Evolutionary conservation across 495 filamentous ascomycete species (phyloP), one percentile per base, ranked within the genome.

Genomic region (Hypoxylon perforatum): DNA sequence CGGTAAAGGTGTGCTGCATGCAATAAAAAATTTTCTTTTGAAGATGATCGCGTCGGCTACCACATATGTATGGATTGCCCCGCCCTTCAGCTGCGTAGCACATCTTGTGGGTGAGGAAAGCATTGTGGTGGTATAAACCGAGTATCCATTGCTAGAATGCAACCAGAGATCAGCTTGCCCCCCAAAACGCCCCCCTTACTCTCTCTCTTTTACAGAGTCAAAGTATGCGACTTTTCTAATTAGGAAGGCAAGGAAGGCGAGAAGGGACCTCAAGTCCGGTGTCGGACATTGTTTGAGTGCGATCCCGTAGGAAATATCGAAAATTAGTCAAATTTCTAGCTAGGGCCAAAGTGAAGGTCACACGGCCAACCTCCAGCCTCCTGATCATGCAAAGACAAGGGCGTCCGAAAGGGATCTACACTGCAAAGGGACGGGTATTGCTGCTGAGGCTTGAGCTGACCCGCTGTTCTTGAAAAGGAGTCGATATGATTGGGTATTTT

Each of bases 321-420:
- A 44, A 61, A 44, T 57, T 54, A 50, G 39, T 33, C 25, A 54
- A 25, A 28, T 28, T 8, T 45, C 33, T 30, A 44, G 36, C 49
- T n/a, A 54, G 36, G 21, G 22, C 21, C 39, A 42, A 63, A 58
- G 19, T 44, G 10, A 51, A 45, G 57, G 65, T 69, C 65, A 69
- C 65, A 60, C 65, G 65, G 59, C 60, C 14, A 56, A 69, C 44
- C 44, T 60, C 59, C 59, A 69, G 65, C 65, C 65, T 69, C 65
- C 65, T 69, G 65, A 69, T 52, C 65, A 69, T 63, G 65, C 54
- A 60, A 25, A n/a, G 48, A 59, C 60, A 39, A 49, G 60, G 54
- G 35, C 41, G 18, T 3, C 3, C 3, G 33, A 15, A 64, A 49
- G 28, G 48, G 66, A 69, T 69, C 60, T 48, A 39, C 66, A 23